These are phyloP conservation scores for Pseudogymnoascus sp. DNA, from an alignment of 2,329 filamentous ascomycete genomes.

Conservation along the genomic window DNA sequence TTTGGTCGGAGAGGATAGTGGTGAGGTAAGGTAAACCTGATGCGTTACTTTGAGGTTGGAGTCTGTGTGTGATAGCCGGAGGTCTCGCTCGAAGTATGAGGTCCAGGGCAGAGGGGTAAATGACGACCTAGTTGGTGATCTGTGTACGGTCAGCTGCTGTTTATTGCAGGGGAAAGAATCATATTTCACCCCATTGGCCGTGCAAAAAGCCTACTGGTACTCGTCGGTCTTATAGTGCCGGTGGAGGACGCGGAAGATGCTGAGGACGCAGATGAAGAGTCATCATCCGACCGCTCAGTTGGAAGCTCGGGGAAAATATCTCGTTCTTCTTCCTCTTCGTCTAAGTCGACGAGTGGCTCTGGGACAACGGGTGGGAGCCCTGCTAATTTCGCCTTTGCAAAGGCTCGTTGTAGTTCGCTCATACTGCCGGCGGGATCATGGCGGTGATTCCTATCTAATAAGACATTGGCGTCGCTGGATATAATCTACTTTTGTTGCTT, in stretches of 20 bases:
- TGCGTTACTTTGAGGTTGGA: slow-evolving; percentile 49
- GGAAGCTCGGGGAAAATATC: slow-evolving; percentile 33
- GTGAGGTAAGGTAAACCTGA: slow-evolving; percentile 84
- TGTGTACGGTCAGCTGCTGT: slow-evolving; percentile 14
- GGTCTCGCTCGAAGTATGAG: slow-evolving; percentile 81
- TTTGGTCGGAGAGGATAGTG: slow-evolving; percentile 68
- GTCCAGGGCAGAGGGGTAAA: slow-evolving; percentile 57
- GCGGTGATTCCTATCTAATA: not conserved
- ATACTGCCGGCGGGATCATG: slow-evolving; percentile 39
- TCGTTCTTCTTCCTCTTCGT: slow-evolving; percentile 43
- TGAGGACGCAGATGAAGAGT: slow-evolving; percentile 65
- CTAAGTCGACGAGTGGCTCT: slow-evolving; percentile 44
- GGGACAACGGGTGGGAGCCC: slow-evolving; percentile 51
- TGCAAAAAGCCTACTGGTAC: slow-evolving; percentile 65
- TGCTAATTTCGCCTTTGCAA: slow-evolving; percentile 67
- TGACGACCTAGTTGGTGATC: slow-evolving; percentile 26
- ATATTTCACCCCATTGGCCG: slow-evolving; percentile 53
- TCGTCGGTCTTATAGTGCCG: slow-evolving; percentile 80
- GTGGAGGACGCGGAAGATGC: slow-evolving; percentile 87
- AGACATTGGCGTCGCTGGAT: not conserved
- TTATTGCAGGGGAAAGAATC: slow-evolving; percentile 9
- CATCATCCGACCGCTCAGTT: slow-evolving; percentile 43
- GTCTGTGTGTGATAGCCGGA: slow-evolving; percentile 56
- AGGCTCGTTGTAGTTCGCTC: slow-evolving; percentile 75
- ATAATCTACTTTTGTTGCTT: not conserved